A percentile compares a stretch with the other conserved stretches of the same genome.
These are phyloP conservation scores for Ophiognomonia clavigignenti-juglandacearum DNA, from an alignment of 2,329 filamentous ascomycete genomes.

Conservation along the genomic window DNA sequence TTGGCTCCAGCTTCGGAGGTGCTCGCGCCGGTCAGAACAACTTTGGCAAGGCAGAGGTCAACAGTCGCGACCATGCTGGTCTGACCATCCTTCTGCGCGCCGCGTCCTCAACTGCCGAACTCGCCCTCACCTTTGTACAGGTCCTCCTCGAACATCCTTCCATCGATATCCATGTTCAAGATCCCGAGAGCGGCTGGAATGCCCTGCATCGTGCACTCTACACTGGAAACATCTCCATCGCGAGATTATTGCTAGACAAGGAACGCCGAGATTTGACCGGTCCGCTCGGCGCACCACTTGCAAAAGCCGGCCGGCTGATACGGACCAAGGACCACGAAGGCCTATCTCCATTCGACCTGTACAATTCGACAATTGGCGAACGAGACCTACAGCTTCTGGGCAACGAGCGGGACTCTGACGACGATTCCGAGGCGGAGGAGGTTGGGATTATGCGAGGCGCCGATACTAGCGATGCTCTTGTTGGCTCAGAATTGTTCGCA, in stretches of 20 bases:
- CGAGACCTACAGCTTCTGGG: conserved; percentile 52
- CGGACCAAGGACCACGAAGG: conserved; percentile 96
- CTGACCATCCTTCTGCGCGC: conserved; percentile 81
- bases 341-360: conserved; percentile 90
- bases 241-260: conserved; percentile 72
- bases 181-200: conserved; percentile 93
- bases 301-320: conserved; percentile 69
- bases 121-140: conserved; percentile 68
- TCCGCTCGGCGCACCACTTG: conserved; percentile 52
- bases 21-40: conserved; percentile 37
- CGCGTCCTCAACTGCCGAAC: conserved; percentile 67
- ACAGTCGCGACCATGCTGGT: conserved; percentile 76
- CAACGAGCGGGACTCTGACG: conserved; percentile 40
- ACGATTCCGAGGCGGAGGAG: conserved; percentile 52
- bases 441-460: conserved; percentile 21
- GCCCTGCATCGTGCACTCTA: conserved; percentile 88
- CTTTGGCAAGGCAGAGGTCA: conserved; percentile 64
- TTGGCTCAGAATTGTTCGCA: conserved; percentile 81
- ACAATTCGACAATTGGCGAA: conserved; percentile 78
- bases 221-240: conserved; percentile 81
- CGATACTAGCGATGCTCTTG: conserved; percentile 5
- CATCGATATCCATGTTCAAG: conserved; percentile 81
- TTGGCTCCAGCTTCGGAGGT: conserved; percentile 36
- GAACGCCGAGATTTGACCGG: conserved; percentile 63
- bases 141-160: conserved; percentile 77